Evolutionary conservation across 108 stramenopile genomes (phyloP), one percentile per base, ranked within the genome.

Genomic region (Cyclostephanos invisitatus): DNA sequence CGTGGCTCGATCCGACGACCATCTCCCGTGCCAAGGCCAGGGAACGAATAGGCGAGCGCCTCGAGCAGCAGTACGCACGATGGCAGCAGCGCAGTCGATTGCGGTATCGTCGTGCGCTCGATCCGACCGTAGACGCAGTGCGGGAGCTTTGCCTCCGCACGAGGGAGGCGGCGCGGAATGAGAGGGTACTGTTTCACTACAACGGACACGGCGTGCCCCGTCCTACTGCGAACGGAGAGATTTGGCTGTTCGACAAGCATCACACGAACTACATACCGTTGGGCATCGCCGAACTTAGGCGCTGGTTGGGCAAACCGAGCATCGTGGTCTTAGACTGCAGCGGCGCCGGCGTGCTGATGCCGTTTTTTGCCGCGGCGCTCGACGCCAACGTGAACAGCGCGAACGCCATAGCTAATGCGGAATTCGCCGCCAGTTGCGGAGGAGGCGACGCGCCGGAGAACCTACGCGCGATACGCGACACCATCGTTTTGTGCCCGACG

Each of bases 241-340:
- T 98, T 59, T 98, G 95, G 95, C 87, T 95, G 7, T 98, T 97
- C 75, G 95, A 97, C 68, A 86, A 91, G 78, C 85, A 90, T 64
- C 96, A 97, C 79, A 98, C 98, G n/a, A 96, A 98, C 74, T 99
- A 99, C 81, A 96, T 99, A 12, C 98, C 99, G 0, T 79, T 99
- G 22, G 77, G 87, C 15, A 90, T 98, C 5, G 74, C 84, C 25
- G 98, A 99, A 59, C 51, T 99, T 12, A 76, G 88, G 29, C 64
- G 72, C n/a, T 98, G 97, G 97, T 80, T 97, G 57, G 96, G 92
- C 1, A 88, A 80, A 18, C 98, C 98, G 7, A 83, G 88, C 37
- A 93, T 97, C 42, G 90, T 96, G 57, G 95, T 99, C 15, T 70
- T 99, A 69, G 96, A 96, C 77, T 99, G 99, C 69, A 88, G 87